Percentiles rank a stretch among this genome's conserved stretches.
Conservation (phyloP, 2,329 filamentous ascomycete species). For the Talaromyces pinophilus region DNA sequence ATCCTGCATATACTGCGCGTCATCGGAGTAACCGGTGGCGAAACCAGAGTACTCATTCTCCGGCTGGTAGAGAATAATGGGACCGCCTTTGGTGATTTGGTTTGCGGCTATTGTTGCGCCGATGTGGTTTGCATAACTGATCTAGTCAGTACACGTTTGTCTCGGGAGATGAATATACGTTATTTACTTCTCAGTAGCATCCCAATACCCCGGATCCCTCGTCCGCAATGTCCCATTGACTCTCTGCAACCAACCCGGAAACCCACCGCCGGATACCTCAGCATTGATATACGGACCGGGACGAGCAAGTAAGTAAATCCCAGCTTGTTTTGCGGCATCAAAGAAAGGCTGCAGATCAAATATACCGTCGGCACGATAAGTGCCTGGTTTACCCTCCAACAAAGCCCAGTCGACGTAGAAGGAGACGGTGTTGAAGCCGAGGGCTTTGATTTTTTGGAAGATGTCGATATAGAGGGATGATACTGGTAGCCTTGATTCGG, state of each 20-base stretch:
- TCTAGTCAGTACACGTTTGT: too few species aligned
- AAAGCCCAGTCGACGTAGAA: conserved; percentile 81
- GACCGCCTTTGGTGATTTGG: conserved; percentile 81
- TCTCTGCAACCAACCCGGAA: conserved; percentile 76
- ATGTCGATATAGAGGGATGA: conserved; percentile 68
- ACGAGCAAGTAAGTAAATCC: conserved; percentile 73
- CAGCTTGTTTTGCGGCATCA: conserved; percentile 69
- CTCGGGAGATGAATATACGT: too few species aligned
- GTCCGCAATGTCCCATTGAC: conserved; percentile 67
- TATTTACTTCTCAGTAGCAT: conserved; percentile 63
- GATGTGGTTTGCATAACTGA: conserved; percentile 62
- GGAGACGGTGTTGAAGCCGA: conserved; percentile 77
- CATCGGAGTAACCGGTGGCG: conserved; percentile 55
- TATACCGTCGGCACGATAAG: conserved; percentile 69
- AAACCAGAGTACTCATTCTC: conserved; percentile 75
- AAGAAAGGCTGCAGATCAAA: conserved; percentile 76
- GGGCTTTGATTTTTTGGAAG: conserved; percentile 78
- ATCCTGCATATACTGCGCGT: conserved; percentile 68
- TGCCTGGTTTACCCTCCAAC: conserved; percentile 70
- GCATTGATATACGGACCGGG: conserved; percentile 79
- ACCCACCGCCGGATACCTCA: conserved; percentile 73
- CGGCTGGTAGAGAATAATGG: conserved; percentile 74
- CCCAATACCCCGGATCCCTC: conserved; percentile 60
- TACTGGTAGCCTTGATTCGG: conserved; percentile 55
- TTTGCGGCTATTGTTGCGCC: conserved; percentile 68